Evolutionary conservation across 805 yeast species (phyloP).

Genomic region (Kuraishia floccosa): DNA sequence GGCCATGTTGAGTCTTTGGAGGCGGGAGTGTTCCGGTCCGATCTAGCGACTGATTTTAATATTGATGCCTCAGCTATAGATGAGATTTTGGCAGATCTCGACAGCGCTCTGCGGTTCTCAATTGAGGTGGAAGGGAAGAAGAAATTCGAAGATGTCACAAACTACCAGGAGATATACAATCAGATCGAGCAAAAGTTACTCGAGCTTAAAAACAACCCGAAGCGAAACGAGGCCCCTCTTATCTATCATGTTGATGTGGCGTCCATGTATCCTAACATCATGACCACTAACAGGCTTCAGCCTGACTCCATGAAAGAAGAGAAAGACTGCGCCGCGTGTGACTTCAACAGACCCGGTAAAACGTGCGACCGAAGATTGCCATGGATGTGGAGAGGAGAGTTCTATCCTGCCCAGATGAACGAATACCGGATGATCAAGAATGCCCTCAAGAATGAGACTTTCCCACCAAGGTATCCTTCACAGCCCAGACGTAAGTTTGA

Average conservation of each 20-base stretch:
- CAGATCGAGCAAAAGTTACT: constrained; percentile 41
- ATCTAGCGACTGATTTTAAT: constrained; percentile 61
- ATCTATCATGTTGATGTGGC: constrained; percentile 98
- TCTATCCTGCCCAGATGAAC: constrained; percentile 78
- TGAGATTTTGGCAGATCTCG: constrained; percentile 63
- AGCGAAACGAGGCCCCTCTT: constrained; percentile 66
- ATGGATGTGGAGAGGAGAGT: constrained; percentile 99
- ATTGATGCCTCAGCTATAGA: constrained; percentile 78
- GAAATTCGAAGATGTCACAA: constrained; percentile 64
- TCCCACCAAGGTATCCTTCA: constrained; percentile 50
- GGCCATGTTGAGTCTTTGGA: constrained; percentile 97
- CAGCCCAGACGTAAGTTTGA: constrained; percentile 56
- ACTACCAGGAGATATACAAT: constrained; percentile 64
- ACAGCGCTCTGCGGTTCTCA: constrained; percentile 69
- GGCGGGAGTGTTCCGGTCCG: constrained; percentile 96
- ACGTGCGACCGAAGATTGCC: constrained; percentile 82
- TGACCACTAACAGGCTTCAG: constrained; percentile 94
- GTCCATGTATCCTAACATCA: constrained; percentile 97
- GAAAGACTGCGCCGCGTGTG: constrained; percentile 95
- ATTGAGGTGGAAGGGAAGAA: constrained; percentile 73
- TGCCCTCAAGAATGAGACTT: constrained; percentile 68
- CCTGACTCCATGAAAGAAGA: constrained; percentile 97
- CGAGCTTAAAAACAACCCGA: constrained; percentile 51
- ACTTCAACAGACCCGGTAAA: constrained; percentile 91
- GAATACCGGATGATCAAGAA: constrained; percentile 87